Percentiles rank a stretch among this genome's conserved stretches.
Conservation (phyloP, 164 flowering plant genomes). For the Pachysandra terminalis region DNA sequence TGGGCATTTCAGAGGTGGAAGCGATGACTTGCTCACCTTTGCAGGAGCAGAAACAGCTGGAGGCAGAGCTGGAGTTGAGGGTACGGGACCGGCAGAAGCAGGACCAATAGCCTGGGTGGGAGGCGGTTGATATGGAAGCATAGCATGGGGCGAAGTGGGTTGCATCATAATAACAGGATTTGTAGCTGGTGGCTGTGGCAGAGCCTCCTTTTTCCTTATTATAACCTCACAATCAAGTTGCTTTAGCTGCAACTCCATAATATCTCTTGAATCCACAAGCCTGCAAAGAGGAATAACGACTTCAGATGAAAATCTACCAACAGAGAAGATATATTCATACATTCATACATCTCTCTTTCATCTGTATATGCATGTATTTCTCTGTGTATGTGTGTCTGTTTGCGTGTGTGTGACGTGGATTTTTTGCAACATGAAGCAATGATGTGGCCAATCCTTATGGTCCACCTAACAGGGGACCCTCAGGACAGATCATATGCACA, state of each 20-base stretch:
- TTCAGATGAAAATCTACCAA: background rate
- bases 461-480: no score
- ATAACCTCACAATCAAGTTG: slow-evolving; percentile 55
- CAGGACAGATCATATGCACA: no score
- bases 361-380: no score
- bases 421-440: no score
- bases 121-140: slow-evolving; percentile 33
- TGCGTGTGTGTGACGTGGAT: no score
- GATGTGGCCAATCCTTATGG: no score
- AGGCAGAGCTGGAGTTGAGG: slow-evolving; percentile 29
- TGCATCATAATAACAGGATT: slow-evolving; percentile 29
- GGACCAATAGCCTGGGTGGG: slow-evolving; percentile 23
- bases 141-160: slow-evolving; percentile 24
- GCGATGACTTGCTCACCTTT: slow-evolving; percentile 38
- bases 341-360: no score
- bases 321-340: no score
- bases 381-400: no score
- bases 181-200: slow-evolving; percentile 39
- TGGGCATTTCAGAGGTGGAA: slow-evolving; percentile 63
- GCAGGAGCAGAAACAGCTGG: slow-evolving; percentile 37
- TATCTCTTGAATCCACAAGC: slow-evolving; percentile 73
- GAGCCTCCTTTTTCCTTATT: slow-evolving; percentile 65
- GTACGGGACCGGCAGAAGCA: slow-evolving; percentile 27
- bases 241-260: slow-evolving; percentile 63
- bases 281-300: slow-evolving; percentile 27